Evolutionary conservation across 805 yeast genomes (phyloP).

Genomic region (Ogataea minuta): DNA sequence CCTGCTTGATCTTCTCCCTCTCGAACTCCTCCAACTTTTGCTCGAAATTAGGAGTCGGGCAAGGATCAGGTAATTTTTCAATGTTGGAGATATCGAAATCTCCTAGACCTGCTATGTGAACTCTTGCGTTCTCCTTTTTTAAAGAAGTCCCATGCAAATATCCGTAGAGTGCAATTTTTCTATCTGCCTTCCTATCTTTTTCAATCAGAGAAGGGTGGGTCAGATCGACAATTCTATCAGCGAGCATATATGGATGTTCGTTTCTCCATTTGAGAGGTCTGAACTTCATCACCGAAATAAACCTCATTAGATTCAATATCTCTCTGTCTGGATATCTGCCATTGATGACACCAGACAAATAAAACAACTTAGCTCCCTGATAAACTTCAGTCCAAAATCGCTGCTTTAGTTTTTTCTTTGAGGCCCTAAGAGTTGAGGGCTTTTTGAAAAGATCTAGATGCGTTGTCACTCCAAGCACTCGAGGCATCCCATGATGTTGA

Average conservation of each 20-base stretch:
- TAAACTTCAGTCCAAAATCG: slow-evolving; percentile 99
- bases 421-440: slow-evolving; percentile 82
- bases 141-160: slow-evolving; percentile 93
- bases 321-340: slow-evolving; percentile 98
- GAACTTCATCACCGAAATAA: slow-evolving; percentile 95
- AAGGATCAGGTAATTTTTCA: slow-evolving; percentile 95
- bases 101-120: slow-evolving; percentile 96
- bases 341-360: slow-evolving; percentile 90
- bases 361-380: slow-evolving; percentile 95
- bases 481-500: slow-evolving; percentile 98
- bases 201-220: slow-evolving; percentile 88
- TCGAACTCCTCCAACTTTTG: slow-evolving; percentile 80
- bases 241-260: slow-evolving; percentile 91
- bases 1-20: slow-evolving; percentile 66
- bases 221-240: slow-evolving; percentile 85
- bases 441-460: slow-evolving; percentile 92
- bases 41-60: slow-evolving; percentile 94
- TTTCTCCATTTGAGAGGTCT: slow-evolving; percentile 99
- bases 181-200: slow-evolving; percentile 75
- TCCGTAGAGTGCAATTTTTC: slow-evolving; percentile 90
- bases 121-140: slow-evolving; percentile 61
- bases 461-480: slow-evolving; percentile 92
- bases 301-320: slow-evolving; percentile 84
- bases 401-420: slow-evolving; percentile 87
- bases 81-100: slow-evolving; percentile 73